Evolutionary conservation across 352 stramenopile genomes (phyloP), one percentile per base, ranked within the genome.

Genomic region (Phytophthora colocasiae): DNA sequence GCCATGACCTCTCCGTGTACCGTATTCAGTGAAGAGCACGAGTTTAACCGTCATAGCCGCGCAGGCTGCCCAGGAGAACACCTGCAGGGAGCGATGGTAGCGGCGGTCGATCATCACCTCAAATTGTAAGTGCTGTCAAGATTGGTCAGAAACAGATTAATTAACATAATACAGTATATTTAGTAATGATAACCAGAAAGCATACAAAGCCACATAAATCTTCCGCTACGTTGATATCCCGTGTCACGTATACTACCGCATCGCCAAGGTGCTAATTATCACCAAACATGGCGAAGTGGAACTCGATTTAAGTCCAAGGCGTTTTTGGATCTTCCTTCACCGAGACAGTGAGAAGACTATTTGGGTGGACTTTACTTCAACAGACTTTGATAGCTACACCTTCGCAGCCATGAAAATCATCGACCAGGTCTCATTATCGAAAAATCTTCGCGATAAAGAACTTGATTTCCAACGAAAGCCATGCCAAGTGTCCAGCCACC

Each of bases 11-110:
- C 78, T 78, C 26, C 73, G 77, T 9, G 70, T 80, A 38, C 76
- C 81, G 70, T 81, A 96, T 27, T 95, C 87, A 1, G 89, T 96
- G 75, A 96, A 96, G 58, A 95, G 60, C 58, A 95, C 87, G 57
- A 96, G 72, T 70, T 96, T 96, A 51, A 77, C 60, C 34, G 84
- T 81, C 85, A 96, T 93, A 59, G 86, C 87, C 29, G 70, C 73
- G 70, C 89, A 96, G 14, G 85, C 79, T 38, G 78, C 77, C 77
- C 84, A 93, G 52, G 85, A 90, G 67, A 95, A 94, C 44, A 96
- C 76, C 58, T 96, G 85, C 71, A 96, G 66, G 41, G 89, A 89
- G 44, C 86, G 81, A 62, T 94, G 84, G 63, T 90, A 95, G 65
- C 86, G 85, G 73, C 87, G 87, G 66, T 95, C 85, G 44, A 96